These are phyloP conservation scores for Plasmodium coatneyi DNA, from an alignment of 169 alveolate species.

Conservation along the genomic window DNA sequence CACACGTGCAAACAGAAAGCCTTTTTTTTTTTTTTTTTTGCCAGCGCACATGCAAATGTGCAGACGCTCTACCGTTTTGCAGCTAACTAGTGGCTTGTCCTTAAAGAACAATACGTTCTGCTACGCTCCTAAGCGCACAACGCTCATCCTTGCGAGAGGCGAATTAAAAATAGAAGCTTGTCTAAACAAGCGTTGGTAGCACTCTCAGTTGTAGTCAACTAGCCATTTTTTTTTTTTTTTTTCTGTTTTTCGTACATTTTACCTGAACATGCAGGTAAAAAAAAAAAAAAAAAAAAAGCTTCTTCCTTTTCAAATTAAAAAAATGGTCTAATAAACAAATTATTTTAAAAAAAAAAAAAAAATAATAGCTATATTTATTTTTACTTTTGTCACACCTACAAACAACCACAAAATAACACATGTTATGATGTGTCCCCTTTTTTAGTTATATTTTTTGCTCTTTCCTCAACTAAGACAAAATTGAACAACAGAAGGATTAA, in stretches of 20 bases:
- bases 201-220: background rate
- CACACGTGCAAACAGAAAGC: background rate
- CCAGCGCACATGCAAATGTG: background rate
- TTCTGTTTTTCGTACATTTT: slow-evolving; percentile 7
- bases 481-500: background rate
- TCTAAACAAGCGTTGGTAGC: background rate
- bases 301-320: background rate
- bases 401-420: slow-evolving; percentile 11
- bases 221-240: slow-evolving; percentile 9
- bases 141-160: background rate
- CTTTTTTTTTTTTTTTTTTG: too few species aligned
- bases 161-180: background rate
- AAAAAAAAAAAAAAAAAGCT: slow-evolving; percentile 11
- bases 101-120: background rate
- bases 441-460: background rate
- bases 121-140: background rate
- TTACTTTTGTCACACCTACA: background rate
- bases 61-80: background rate
- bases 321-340: background rate
- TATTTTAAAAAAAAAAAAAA: slow-evolving; percentile 16
- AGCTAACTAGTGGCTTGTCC: background rate
- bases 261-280: background rate
- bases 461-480: background rate
- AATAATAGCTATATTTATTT: slow-evolving; percentile 1
- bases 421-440: background rate